phyloP scores from a whole-genome alignment of 2,329 filamentous ascomycete species.

The Fusarium proliferatum region DNA sequence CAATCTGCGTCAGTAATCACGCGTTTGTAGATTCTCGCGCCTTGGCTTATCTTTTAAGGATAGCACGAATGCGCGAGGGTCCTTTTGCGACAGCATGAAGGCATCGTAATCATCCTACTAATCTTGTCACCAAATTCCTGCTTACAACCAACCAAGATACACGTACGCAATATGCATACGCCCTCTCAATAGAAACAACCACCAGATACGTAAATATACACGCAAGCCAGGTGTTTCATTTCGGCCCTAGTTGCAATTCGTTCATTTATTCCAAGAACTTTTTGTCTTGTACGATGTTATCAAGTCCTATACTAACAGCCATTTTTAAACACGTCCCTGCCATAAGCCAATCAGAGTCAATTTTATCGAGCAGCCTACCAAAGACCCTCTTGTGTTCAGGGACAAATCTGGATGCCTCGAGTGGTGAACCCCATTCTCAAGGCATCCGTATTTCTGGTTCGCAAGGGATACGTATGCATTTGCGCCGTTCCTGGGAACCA shows the following conservation, averaged over 20 bases:
- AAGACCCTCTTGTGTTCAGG: slow-evolving; percentile 23
- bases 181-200: slow-evolving; percentile 16
- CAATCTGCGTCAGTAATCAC: slow-evolving; percentile 23
- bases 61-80: neutral
- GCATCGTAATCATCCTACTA: neutral
- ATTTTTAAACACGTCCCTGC: slow-evolving; percentile 4
- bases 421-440: slow-evolving; percentile 36
- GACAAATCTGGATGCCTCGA: slow-evolving; percentile 34
- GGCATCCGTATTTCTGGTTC: slow-evolving; percentile 45
- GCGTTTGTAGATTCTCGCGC: neutral
- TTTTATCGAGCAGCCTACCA: slow-evolving; percentile 47
- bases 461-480: slow-evolving; percentile 42
- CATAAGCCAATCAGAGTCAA: slow-evolving; percentile 38
- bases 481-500: neutral
- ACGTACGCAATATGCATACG: slow-evolving; percentile 22
- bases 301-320: slow-evolving; percentile 10
- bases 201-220: slow-evolving; percentile 34
- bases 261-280: slow-evolving; percentile 5
- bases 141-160: neutral
- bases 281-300: slow-evolving; percentile 5
- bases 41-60: slow-evolving; percentile 26
- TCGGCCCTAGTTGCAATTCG: slow-evolving; percentile 29
- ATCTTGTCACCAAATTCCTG: neutral
- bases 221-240: slow-evolving; percentile 37
- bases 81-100: slow-evolving; percentile 15